These are phyloP conservation scores for Ustilago tritici DNA, from an alignment of 1,284 basidiomycete genomes.

Conservation along the genomic window DNA sequence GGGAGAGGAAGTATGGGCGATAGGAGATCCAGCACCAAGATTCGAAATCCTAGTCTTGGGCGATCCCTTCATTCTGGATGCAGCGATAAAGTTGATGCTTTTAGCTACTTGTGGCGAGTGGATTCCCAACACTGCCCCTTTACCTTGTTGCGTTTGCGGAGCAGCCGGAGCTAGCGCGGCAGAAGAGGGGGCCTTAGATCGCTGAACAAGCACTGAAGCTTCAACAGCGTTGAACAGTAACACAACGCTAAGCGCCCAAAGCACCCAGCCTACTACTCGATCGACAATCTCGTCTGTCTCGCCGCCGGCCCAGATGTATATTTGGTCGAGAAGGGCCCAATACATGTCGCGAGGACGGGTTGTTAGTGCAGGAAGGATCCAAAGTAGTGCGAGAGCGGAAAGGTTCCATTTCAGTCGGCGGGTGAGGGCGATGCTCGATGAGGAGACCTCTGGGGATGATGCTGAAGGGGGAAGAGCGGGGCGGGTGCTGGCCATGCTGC, in stretches of 20 bases:
- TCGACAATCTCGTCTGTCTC: slow-evolving; percentile 40
- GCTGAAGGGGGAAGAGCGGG: neutral
- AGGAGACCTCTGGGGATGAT: neutral
- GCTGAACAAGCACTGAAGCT: slow-evolving; percentile 19
- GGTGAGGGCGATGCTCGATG: slow-evolving; percentile 15
- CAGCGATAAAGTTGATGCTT: slow-evolving; percentile 47
- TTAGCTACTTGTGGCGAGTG: slow-evolving; percentile 40
- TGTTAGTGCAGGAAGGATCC: slow-evolving; percentile 36
- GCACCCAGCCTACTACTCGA: slow-evolving; percentile 35
- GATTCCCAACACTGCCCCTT: slow-evolving; percentile 22
- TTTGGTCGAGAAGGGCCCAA: slow-evolving; percentile 37
- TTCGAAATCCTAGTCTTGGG: slow-evolving; percentile 38
- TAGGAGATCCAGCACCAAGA: slow-evolving; percentile 42
- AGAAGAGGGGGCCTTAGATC: slow-evolving; percentile 2
- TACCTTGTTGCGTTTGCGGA: neutral
- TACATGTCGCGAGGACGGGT: slow-evolving; percentile 29
- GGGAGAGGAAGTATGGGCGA: slow-evolving; percentile 16
- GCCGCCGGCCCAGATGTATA: slow-evolving; percentile 36
- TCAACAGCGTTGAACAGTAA: slow-evolving; percentile 48
- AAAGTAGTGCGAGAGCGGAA: slow-evolving; percentile 26
- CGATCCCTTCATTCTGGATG: slow-evolving; percentile 36
- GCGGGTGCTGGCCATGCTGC: neutral
- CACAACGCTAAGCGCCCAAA: slow-evolving; percentile 43
- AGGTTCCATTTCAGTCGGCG: slow-evolving; percentile 43
- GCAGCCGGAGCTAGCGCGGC: neutral